Conservation (phyloP, 768 basidiomycete genomes). For the Nevesoporus exiguus region DNA sequence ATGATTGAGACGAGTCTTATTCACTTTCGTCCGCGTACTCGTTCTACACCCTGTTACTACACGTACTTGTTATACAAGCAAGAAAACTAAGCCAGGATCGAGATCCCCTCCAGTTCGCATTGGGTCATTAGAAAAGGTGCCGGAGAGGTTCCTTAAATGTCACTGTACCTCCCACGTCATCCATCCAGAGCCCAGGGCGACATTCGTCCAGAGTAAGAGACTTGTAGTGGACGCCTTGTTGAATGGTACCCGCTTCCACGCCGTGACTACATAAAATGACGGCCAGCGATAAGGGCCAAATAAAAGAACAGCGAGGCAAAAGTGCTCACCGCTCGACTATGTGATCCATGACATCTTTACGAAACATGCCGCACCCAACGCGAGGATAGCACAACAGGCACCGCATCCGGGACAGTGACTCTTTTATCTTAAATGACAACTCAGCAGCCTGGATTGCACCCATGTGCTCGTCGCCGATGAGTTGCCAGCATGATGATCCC, state of each 20-base stretch:
- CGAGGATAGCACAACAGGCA: background rate
- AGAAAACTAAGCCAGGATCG: no score
- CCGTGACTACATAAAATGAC: background rate
- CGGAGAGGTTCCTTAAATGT: background rate
- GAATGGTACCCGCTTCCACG: background rate
- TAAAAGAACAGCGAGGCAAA: background rate
- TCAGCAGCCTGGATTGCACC: background rate
- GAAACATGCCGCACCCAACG: background rate
- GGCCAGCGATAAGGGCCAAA: background rate
- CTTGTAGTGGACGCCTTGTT: background rate
- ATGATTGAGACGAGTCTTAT: no score
- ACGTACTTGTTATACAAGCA: no score
- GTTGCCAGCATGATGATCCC: background rate
- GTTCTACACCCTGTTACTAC: no score
- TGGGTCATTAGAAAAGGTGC: background rate
- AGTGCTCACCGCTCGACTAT: background rate
- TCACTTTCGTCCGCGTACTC: no score
- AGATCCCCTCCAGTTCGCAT: no score
- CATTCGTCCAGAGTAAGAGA: background rate
- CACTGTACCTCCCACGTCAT: background rate
- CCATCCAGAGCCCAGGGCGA: background rate
- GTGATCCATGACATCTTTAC: background rate
- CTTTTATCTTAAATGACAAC: background rate
- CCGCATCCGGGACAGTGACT: background rate
- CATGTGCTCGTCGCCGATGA: background rate